phyloP scores from a whole-genome alignment of 73 alveolate species.

The Symbiodinium pilosum region DNA sequence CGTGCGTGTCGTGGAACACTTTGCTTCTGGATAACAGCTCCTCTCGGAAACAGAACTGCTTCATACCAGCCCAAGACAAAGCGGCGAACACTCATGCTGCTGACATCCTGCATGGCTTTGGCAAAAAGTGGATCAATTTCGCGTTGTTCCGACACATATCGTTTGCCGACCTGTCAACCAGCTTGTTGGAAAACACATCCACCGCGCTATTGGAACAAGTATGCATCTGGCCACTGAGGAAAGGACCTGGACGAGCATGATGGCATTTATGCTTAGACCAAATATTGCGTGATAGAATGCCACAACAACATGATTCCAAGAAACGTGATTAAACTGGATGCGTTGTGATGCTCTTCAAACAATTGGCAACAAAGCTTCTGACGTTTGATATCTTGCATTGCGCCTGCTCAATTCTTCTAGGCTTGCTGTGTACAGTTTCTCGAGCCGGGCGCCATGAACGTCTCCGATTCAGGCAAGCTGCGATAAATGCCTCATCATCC shows the following conservation, averaged over 20 bases:
- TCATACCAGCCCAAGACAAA: background rate
- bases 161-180: slow-evolving; percentile 42
- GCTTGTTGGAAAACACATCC: background rate
- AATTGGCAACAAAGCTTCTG: no score
- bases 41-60: background rate
- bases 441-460: no score
- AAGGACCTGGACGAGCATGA: background rate
- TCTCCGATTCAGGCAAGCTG: no score
- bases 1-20: slow-evolving; percentile 82
- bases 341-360: no score
- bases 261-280: no score
- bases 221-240: background rate
- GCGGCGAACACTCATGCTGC: background rate
- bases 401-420: no score
- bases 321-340: no score
- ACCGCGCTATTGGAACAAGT: background rate
- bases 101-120: slow-evolving; percentile 66
- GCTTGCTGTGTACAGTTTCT: no score
- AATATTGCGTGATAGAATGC: no score
- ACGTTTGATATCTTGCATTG: no score
- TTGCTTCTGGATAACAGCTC: slow-evolving; percentile 78
- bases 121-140: slow-evolving; percentile 75
- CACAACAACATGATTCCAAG: no score
- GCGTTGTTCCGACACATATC: slow-evolving; percentile 78
- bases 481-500: no score